Conservation (phyloP, 768 basidiomycete species). For the Psilocybe subaeruginosa region DNA sequence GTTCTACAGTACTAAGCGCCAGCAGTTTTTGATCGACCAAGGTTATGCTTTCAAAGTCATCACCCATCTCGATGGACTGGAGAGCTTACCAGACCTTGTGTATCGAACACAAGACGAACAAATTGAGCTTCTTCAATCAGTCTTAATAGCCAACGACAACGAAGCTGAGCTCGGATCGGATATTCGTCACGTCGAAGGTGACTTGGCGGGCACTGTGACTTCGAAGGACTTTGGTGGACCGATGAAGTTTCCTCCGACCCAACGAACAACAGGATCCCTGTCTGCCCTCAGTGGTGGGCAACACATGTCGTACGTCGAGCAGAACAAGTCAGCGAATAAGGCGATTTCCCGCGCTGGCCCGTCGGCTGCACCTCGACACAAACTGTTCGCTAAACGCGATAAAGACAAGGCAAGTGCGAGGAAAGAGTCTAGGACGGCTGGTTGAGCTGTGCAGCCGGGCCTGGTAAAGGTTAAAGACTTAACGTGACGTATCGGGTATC, state of each 20-base stretch:
- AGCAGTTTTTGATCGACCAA: conserved; percentile 98
- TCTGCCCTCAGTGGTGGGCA: conserved; percentile 86
- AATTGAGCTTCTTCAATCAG: conserved; percentile 94
- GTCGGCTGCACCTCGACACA: conserved; percentile 58
- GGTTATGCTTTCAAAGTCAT: conserved; percentile 99
- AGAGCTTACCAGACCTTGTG: conserved; percentile 84
- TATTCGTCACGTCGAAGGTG: conserved; percentile 80
- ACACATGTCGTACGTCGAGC: conserved; percentile 92
- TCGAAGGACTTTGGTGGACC: conserved; percentile 89
- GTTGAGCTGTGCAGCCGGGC: background rate
- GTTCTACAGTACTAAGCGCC: conserved; percentile 99
- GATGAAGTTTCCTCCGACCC: conserved; percentile 65
- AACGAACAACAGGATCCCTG: conserved; percentile 81
- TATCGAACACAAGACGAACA: conserved; percentile 92
- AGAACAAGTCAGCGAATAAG: conserved; percentile 91
- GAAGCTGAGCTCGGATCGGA: conserved; percentile 89
- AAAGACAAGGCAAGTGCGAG: conserved; percentile 65
- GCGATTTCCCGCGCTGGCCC: conserved; percentile 57
- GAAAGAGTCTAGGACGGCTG: conserved; percentile 41
- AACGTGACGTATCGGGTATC: background rate
- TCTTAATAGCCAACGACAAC: conserved; percentile 88
- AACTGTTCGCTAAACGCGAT: conserved; percentile 82
- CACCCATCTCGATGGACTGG: conserved; percentile 93
- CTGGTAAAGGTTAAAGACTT: background rate
- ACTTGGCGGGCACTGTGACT: conserved; percentile 83